Evolutionary conservation across 495 filamentous ascomycete genomes (phyloP).

Genomic region (Xylaria acuta): DNA sequence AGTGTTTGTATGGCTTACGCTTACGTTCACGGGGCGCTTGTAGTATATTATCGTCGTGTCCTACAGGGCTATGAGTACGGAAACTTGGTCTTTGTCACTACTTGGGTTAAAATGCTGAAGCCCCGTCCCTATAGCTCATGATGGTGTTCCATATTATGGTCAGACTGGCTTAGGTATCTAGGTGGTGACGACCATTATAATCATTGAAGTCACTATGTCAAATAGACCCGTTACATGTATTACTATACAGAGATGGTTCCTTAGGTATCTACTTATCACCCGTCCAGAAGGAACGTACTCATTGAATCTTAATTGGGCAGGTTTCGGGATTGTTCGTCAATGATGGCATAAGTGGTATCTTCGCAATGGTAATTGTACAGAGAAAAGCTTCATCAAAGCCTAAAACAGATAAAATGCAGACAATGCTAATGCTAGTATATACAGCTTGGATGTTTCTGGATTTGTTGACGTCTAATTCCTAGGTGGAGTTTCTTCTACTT

Average conservation of each 20-base stretch:
- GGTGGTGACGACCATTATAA: neutral
- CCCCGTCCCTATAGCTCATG: no score
- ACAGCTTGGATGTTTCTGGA: neutral
- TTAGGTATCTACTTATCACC: neutral
- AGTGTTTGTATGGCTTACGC: neutral
- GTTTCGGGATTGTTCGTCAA: neutral
- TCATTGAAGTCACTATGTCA: neutral
- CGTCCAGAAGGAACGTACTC: neutral
- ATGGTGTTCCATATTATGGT: no score
- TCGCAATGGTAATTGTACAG: constrained; percentile 9
- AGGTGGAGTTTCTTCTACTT: neutral
- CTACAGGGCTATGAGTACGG: neutral
- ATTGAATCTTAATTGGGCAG: neutral
- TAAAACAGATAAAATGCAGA: neutral
- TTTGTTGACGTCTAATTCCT: neutral
- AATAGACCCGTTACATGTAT: neutral
- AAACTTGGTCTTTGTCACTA: neutral
- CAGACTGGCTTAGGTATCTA: neutral
- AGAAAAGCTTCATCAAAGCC: neutral
- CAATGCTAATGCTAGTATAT: constrained; percentile 14
- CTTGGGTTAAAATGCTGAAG: no score
- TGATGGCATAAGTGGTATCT: constrained; percentile 2
- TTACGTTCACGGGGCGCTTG: neutral
- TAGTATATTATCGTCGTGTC: neutral
- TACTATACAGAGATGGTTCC: neutral